Percentiles rank a stretch among this genome's conserved stretches.
phyloP scores from a whole-genome alignment of 768 basidiomycete species.

The Porpolomopsis calyptriformis region DNA sequence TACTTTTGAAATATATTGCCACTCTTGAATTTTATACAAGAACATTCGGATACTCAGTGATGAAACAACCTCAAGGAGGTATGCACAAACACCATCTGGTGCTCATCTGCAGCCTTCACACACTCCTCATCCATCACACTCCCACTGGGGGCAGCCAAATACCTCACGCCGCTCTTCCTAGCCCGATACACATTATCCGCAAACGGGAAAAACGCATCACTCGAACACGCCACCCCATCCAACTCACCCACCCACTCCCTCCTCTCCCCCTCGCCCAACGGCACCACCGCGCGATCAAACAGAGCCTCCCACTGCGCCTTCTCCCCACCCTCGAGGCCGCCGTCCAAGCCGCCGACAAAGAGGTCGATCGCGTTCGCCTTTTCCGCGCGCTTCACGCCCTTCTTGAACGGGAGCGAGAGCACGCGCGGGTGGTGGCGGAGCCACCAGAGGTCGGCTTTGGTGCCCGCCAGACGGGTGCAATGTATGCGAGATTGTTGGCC shows the following conservation, averaged over 20 bases:
- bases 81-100: conserved; percentile 83
- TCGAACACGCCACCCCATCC: conserved; percentile 83
- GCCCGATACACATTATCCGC: conserved; percentile 95
- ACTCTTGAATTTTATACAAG: too few relatives aligned
- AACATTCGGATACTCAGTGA: too few relatives aligned
- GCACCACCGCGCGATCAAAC: conserved; percentile 62
- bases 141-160: conserved; percentile 85
- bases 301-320: conserved; percentile 82
- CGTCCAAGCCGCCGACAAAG: conserved; percentile 87
- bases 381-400: conserved; percentile 94
- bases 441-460: conserved; percentile 99
- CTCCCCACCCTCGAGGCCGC: conserved; percentile 82
- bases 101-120: conserved; percentile 93
- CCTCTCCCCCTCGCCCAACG: conserved; percentile 61
- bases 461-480: conserved; percentile 94
- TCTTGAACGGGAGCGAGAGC: conserved; percentile 88
- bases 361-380: conserved; percentile 98
- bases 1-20: too few relatives aligned
- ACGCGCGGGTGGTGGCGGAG: conserved; percentile 93
- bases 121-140: conserved; percentile 97
- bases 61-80: conserved; percentile 86
- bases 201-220: conserved; percentile 99
- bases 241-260: conserved; percentile 64
- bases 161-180: conserved; percentile 81
- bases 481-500: conserved; percentile 99